Evolutionary conservation across 2,329 filamentous ascomycete genomes (phyloP), one percentile per base, ranked within the genome.

Genomic region (Alternaria longipes): DNA sequence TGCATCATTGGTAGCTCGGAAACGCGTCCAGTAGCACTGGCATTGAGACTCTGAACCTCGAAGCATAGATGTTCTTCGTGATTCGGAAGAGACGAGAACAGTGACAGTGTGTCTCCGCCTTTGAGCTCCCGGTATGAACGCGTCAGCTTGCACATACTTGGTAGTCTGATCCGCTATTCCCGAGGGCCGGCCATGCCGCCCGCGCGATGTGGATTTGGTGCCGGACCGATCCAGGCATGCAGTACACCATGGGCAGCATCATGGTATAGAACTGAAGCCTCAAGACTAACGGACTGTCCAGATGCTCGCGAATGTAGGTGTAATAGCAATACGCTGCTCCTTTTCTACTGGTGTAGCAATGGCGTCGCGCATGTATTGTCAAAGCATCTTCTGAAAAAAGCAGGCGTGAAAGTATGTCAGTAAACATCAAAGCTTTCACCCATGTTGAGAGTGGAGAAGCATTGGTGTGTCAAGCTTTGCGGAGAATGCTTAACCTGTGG

Each of bases 401-500:
- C 20, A 11, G 40, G n/a, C 7, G 3, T 30, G 9, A 9, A 7
- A 20, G 3, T 1, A 11, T 34, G 32, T 18, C 1, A 22, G 8
- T 20, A 16, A 16, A 32, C 26, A 30, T 11, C 36, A 12, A 1
- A 5, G n/a, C 9, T 34, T 16, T 8, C 18, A 30, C 41, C 20
- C 30, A 16, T 38, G 36, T 49, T 22, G 34, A 12, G 24, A 44
- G 40, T 40, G 44, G 54, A 50, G 34, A 12, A 8, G 45, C 45
- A 28, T 22, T 49, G 42, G 45, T 30, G 34, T 40, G 44, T 49
- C 44, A 49, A 56, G 54, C 54, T 56, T 56, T 50, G 44, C 34
- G 54, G 54, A 38, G 44, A 50, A 56, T n/a, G 54, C 54, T 56
- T 56, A 26, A 47, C n/a, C 20, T 47, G 42, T 26, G 40, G 32